Conservation (phyloP, 1,284 basidiomycete species). For the Irpex sp. region DNA sequence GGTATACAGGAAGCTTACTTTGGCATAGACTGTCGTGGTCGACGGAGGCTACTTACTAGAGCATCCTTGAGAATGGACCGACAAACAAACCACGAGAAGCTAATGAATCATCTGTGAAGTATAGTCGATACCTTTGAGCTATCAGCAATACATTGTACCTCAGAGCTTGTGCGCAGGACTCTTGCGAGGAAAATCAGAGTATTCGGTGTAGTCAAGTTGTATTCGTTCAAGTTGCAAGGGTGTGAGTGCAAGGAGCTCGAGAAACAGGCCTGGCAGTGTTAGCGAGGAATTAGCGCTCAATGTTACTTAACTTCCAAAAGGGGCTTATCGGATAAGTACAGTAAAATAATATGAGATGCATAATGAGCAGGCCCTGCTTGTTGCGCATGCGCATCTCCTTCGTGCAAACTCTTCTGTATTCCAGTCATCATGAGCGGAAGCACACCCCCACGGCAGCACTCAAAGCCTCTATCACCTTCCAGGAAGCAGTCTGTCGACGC, state of each 20-base stretch:
- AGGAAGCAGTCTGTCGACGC: slow-evolving; percentile 1
- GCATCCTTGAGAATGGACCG: slow-evolving; percentile 23
- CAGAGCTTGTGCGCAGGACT: too few species aligned
- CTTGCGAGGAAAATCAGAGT: too few species aligned
- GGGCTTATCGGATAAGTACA: not conserved
- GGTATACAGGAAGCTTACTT: not conserved
- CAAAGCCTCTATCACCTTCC: not conserved
- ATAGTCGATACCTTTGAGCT: too few species aligned
- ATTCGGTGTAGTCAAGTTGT: too few species aligned
- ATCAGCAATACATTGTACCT: too few species aligned
- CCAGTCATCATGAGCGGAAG: slow-evolving; percentile 6
- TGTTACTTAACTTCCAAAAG: not conserved
- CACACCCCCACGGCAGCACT: slow-evolving; percentile 6
- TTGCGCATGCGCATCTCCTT: not conserved
- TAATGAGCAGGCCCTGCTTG: not conserved
- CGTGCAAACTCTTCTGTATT: slow-evolving; percentile 3
- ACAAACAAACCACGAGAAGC: not conserved
- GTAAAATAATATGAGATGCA: not conserved
- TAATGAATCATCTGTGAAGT: not conserved
- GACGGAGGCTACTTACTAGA: slow-evolving; percentile 33
- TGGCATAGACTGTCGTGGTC: slow-evolving; percentile 6
- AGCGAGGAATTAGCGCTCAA: not conserved
- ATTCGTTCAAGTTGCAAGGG: too few species aligned
- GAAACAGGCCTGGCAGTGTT: too few species aligned
- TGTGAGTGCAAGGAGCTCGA: too few species aligned